phyloP scores from a whole-genome alignment of 139 green algal genomes.

The Volvox reticuliferus region DNA sequence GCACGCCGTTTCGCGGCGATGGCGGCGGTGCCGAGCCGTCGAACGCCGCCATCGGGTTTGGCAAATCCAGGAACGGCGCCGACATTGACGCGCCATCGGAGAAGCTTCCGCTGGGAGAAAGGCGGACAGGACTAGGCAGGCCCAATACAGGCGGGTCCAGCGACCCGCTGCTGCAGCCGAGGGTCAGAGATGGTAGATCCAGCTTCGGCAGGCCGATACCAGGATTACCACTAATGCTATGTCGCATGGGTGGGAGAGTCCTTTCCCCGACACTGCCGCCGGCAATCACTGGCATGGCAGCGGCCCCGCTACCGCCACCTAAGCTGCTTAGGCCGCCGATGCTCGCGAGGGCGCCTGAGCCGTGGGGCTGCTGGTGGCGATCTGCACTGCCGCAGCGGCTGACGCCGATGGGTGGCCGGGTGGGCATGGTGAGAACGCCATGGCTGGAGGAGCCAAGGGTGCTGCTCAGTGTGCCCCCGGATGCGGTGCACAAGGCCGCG shows the following conservation, averaged over 20 bases:
- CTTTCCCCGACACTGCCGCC: not conserved
- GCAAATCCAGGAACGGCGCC: not conserved
- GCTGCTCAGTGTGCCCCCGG: too few relatives aligned
- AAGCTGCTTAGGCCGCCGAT: not conserved
- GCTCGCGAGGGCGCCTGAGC: not conserved
- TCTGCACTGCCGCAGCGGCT: constrained; percentile 20
- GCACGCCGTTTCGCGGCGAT: not conserved
- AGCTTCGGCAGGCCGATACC: constrained; percentile 10
- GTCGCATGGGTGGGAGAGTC: not conserved
- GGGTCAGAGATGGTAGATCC: not conserved
- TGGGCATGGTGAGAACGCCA: not conserved
- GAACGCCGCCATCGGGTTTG: not conserved
- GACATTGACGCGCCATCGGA: not conserved
- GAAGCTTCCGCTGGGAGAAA: not conserved
- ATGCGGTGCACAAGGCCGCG: too few relatives aligned
- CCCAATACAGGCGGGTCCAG: not conserved
- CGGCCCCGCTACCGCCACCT: not conserved
- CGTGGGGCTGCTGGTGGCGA: constrained; percentile 14
- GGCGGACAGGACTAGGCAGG: not conserved
- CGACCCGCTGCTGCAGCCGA: not conserved
- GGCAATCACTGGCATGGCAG: not conserved
- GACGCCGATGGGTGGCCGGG: not conserved
- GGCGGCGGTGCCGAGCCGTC: constrained; percentile 1
- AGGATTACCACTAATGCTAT: not conserved
- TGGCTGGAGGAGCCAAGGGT: not conserved